Base-by-base conservation (phyloP, 345 rosid genomes). In the Mangifera indica region DNA sequence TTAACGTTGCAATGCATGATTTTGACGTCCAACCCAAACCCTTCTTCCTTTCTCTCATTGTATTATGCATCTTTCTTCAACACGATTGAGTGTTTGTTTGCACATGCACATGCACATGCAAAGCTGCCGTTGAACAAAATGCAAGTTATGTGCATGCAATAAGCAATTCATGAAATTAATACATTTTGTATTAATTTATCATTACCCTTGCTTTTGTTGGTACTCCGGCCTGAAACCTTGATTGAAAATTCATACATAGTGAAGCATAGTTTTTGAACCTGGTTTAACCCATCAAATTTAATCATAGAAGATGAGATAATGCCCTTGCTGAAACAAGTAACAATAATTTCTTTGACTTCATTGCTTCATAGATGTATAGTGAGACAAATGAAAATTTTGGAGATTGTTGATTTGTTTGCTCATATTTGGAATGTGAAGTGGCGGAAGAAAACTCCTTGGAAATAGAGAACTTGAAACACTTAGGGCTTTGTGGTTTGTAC, bases 1-100 rank as follows among this genome's bases (percentile, higher is more conserved):
- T n/a, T n/a, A n/a, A n/a, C n/a, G n/a, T n/a, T n/a, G 91, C 92
- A 66, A 51, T 73, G 63, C 92, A 92, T 63, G 98, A 93, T 80
- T 83, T 93, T 63, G 96, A 91, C 93, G 96, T 91, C 64, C 51
- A 22, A 18, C 49, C 42, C 17, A 40, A 15, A 34, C 17, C 5
- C 5, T 48, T 71, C 37, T 63, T 0, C 14, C 32, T 64, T 60
- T 49, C n/a, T 64, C 14, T 18, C 18, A 13, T 25, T 5, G 17
- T 10, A 25, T 72, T 65, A 21, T 32, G 61, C 32, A 1, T 2
- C 26, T 64, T 21, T 11, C 17, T 1, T 48, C 17, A 13, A 48
- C 17, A 12, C 0, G 52, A 48, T 48, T 12, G 17, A 29, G 32
- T 29, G 52, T 34, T 34, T 34, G 40, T 34, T 34, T 34, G 40